phyloP scores from a whole-genome alignment of 805 yeast species.

The Teunomyces lycoperdinae region DNA sequence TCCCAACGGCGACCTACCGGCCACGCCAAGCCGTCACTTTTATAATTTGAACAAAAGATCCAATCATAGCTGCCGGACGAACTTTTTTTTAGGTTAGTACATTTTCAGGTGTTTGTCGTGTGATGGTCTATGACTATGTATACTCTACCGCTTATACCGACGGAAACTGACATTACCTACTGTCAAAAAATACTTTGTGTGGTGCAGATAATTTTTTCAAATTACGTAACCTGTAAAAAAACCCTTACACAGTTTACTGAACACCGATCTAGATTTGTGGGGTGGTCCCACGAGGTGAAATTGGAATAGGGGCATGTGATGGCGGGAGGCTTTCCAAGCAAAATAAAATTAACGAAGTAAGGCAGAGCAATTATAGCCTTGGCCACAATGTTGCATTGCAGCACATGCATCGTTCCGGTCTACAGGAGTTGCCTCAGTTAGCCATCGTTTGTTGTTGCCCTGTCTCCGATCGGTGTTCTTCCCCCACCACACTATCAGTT shows the following conservation, averaged over 20 bases:
- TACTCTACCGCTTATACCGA: background rate
- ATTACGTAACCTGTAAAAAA: background rate
- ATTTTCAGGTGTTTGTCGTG: too few species aligned
- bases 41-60: too few species aligned
- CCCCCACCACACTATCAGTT: background rate
- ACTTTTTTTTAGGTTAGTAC: too few species aligned
- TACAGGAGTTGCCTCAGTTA: background rate
- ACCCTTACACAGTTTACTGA: background rate
- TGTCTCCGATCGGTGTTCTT: too few species aligned
- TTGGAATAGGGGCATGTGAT: conserved; percentile 2
- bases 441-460: background rate
- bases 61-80: too few species aligned
- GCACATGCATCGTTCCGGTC: background rate
- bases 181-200: background rate
- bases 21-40: too few species aligned
- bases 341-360: too few species aligned
- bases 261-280: conserved; percentile 2
- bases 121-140: too few species aligned
- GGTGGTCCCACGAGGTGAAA: conserved; percentile 3
- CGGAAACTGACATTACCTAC: background rate
- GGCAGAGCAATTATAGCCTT: too few species aligned
- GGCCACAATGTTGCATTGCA: too few species aligned
- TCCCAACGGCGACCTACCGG: too few species aligned
- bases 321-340: background rate
- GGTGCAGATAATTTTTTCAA: background rate